Percentiles rank a stretch among this genome's conserved stretches.
Conservation (phyloP, 2,329 filamentous ascomycete genomes). For the Sclerotinia glacialis region DNA sequence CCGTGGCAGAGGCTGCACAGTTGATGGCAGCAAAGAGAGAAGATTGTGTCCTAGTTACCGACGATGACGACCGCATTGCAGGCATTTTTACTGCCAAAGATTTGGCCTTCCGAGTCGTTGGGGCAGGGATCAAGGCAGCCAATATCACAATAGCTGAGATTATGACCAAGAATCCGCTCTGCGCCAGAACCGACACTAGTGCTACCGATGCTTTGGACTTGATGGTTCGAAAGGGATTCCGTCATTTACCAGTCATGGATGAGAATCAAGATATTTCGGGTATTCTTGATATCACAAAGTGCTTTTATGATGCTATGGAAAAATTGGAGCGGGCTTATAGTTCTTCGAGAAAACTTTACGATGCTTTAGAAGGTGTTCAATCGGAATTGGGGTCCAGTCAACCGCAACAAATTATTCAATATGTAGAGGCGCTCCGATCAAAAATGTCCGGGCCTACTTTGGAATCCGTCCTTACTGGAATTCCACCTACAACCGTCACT, state of each 20-base stretch:
- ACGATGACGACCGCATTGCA: slow-evolving; percentile 95
- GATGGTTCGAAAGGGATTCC: slow-evolving; percentile 98
- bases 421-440: slow-evolving; percentile 88
- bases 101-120: slow-evolving; percentile 93
- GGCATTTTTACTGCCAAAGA: slow-evolving; percentile 99
- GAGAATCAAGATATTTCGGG: slow-evolving; percentile 99
- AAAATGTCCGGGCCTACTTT: slow-evolving; percentile 99
- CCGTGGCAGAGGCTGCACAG: slow-evolving; percentile 93
- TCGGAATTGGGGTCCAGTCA: slow-evolving; percentile 94
- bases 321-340: slow-evolving; percentile 97
- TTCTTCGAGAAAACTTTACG: slow-evolving; percentile 96
- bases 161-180: slow-evolving; percentile 99
- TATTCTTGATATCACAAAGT: slow-evolving; percentile 98
- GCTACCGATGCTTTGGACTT: slow-evolving; percentile 95
- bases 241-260: slow-evolving; percentile 98
- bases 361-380: slow-evolving; percentile 95
- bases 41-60: slow-evolving; percentile 95
- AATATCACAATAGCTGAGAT: slow-evolving; percentile 95
- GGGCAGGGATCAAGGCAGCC: slow-evolving; percentile 81
- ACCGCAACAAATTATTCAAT: slow-evolving; percentile 97
- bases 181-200: slow-evolving; percentile 94
- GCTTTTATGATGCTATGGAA: slow-evolving; percentile 99
- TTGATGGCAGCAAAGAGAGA: slow-evolving; percentile 98
- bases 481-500: slow-evolving; percentile 90
- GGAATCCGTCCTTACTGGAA: slow-evolving; percentile 87